Evolutionary conservation across 1,139 yeast species (phyloP).

Genomic region (Pichia sp.): DNA sequence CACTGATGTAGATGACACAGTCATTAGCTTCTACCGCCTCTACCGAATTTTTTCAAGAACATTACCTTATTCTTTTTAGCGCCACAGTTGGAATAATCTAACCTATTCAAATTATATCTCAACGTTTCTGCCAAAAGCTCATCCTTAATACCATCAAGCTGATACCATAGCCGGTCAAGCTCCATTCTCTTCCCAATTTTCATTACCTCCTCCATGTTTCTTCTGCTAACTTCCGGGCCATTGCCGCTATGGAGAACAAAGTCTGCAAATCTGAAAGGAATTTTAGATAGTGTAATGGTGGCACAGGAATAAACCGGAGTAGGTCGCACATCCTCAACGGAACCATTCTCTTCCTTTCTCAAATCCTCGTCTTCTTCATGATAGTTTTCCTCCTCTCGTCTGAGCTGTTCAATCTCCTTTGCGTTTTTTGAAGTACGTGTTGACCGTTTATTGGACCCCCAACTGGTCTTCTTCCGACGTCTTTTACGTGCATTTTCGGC

Average conservation of each 20-base stretch:
- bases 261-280: conserved; percentile 62
- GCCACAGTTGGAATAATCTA: conserved; percentile 28
- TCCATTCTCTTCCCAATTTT: conserved; percentile 54
- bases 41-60: conserved; percentile 11
- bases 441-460: conserved; percentile 22
- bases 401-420: conserved; percentile 18
- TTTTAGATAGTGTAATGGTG: conserved; percentile 54
- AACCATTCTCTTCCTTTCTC: background rate
- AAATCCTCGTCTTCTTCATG: conserved; percentile 16
- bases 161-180: conserved; percentile 72
- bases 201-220: conserved; percentile 55
- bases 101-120: conserved; percentile 30
- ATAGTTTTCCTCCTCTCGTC: conserved; percentile 19
- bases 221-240: conserved; percentile 47
- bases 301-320: conserved; percentile 51
- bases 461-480: conserved; percentile 18
- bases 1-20: too few relatives aligned
- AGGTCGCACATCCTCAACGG: conserved; percentile 24
- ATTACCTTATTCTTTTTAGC: conserved; percentile 27
- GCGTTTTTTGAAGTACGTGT: conserved; percentile 20
- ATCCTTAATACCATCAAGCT: conserved; percentile 73
- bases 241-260: conserved; percentile 65
- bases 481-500: conserved; percentile 17
- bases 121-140: conserved; percentile 47
- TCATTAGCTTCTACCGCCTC: conserved; percentile 7